Evolutionary conservation across 2,329 filamentous ascomycete species (phyloP), one percentile per base, ranked within the genome.

Genomic region (Thermoascus crustaceus): DNA sequence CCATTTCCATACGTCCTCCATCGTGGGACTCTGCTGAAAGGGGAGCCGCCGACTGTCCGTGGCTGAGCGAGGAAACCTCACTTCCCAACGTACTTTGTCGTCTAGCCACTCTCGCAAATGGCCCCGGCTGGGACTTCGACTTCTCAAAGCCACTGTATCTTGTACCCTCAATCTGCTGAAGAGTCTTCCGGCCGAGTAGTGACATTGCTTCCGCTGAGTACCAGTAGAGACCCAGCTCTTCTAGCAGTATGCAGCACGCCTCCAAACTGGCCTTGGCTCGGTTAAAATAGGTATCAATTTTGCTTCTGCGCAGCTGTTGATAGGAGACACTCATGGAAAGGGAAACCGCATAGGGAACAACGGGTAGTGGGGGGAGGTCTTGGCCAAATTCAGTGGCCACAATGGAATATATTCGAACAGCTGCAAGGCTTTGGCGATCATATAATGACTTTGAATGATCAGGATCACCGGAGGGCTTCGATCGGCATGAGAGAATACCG

Each of bases 291-390:
- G 55, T 60, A 34, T 57, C 66, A 7, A 72, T 54, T 33, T 63
- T 68, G 38, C 68, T 68, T 32, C 68, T 67, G 16, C 73, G 71
- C 29, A 74, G 66, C 37, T 75, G 69, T 10, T 73, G 69, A 45
- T 77, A 76, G 2, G 72, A 69, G 1, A 76, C 72, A 2, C 69
- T 69, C 40, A 76, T 62, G 3, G 72, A 71, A 4, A 77, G 58
- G 1, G 71, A 67, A 11, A 76, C 61, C 3, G 72, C 68, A 43
- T 76, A 77, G 3, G 73, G 71, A 9, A 76, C 61, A 4, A 76
- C 60, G 2, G 73, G 73, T 3, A 76, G 53, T 1, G 71, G 70
- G 16, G 72, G 64, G 1, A 76, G 55, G 8, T 60, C 48, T 20
- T 63, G 54, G 4, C 64, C 58, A 11, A 64, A 60, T 47, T 71